Conservation (phyloP, 306 rosid species). For the Argentina anserina region DNA sequence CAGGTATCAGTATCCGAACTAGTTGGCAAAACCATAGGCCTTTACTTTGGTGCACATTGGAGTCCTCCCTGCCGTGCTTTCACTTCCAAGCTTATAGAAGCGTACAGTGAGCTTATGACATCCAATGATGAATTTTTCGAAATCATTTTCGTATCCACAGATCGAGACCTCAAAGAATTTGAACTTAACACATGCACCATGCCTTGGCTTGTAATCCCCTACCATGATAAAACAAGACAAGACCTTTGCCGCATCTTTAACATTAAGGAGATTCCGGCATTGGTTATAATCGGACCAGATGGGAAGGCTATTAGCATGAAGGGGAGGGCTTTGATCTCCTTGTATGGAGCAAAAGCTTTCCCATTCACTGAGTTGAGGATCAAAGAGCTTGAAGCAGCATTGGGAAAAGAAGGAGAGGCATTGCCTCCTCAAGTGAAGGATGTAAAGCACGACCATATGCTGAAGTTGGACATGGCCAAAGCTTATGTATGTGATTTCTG, state of each 20-base stretch:
- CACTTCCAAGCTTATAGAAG: conserved; percentile 57
- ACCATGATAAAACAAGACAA: conserved; percentile 61
- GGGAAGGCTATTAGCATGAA: conserved; percentile 52
- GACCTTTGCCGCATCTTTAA: conserved; percentile 71
- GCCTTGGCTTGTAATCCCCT: conserved; percentile 90
- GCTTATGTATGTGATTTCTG: conserved; percentile 84
- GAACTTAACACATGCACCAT: conserved; percentile 43
- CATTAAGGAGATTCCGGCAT: conserved; percentile 65
- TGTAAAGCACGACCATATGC: conserved; percentile 73
- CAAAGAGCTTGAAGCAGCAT: conserved; percentile 55
- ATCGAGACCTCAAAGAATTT: conserved; percentile 67
- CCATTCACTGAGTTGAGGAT: conserved; percentile 72
- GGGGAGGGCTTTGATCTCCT: conserved; percentile 57
- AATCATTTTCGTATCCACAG: conserved; percentile 69
- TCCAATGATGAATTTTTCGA: conserved; percentile 42
- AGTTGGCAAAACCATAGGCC: conserved; percentile 73
- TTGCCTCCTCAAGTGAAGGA: conserved; percentile 69
- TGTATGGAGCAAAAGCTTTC: conserved; percentile 79
- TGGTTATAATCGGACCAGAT: conserved; percentile 69
- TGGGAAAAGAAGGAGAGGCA: conserved; percentile 74
- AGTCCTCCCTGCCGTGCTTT: conserved; percentile 82
- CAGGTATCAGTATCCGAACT: conserved; percentile 59
- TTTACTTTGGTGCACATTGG: conserved; percentile 79
- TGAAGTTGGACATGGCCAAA: conserved; percentile 82
- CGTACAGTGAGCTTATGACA: conserved; percentile 50